phyloP scores from a whole-genome alignment of 139 green algal genomes.

The Diplosphaera chodatii region DNA sequence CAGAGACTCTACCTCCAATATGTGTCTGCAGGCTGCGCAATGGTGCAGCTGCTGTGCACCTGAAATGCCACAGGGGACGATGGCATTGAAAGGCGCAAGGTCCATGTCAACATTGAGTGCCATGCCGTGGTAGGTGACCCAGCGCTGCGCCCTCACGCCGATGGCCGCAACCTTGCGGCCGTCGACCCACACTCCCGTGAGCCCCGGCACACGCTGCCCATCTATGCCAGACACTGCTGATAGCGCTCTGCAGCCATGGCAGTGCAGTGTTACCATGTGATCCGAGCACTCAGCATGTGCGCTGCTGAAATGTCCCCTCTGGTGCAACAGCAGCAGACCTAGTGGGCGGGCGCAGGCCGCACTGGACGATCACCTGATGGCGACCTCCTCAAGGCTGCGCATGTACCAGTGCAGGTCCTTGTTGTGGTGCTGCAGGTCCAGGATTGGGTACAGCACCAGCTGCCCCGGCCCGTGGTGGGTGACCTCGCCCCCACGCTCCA shows the following conservation, averaged over 20 bases:
- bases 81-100: constrained; percentile 49
- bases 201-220: constrained; percentile 42
- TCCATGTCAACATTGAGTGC: constrained; percentile 68
- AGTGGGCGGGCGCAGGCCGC: too few species aligned
- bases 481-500: constrained; percentile 72
- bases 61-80: constrained; percentile 75
- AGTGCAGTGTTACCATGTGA: neutral
- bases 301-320: too few species aligned
- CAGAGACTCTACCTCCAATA: too few species aligned
- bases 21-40: too few species aligned
- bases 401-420: constrained; percentile 80
- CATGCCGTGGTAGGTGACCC: constrained; percentile 77
- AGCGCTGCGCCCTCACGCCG: constrained; percentile 55
- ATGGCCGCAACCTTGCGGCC: constrained; percentile 68
- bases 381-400: constrained; percentile 46
- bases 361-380: constrained; percentile 27
- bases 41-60: neutral
- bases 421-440: constrained; percentile 49
- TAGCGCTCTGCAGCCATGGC: constrained; percentile 23
- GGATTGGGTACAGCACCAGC: constrained; percentile 73
- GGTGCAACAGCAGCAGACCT: too few species aligned
- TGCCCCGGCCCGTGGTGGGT: constrained; percentile 78
- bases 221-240: constrained; percentile 38
- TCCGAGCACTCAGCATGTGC: too few species aligned
- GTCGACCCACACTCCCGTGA: constrained; percentile 73